Conservation (phyloP, 305 asterid genomes). For the Fraxinus latifolia region DNA sequence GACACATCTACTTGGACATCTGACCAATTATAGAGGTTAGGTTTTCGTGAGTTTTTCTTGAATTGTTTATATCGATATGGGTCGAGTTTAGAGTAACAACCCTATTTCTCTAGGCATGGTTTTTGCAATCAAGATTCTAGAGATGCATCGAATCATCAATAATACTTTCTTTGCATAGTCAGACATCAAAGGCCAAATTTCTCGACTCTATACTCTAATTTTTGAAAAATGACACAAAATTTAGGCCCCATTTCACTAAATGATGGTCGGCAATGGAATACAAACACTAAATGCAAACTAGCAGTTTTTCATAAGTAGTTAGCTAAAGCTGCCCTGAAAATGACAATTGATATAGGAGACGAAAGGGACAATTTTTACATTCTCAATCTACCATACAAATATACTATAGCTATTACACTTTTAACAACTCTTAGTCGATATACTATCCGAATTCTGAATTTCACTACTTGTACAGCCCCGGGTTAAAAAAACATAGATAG, state of each 20-base stretch:
- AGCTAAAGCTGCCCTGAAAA: neutral
- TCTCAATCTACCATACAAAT: neutral
- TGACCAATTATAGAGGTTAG: neutral
- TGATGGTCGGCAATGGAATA: conserved; percentile 39
- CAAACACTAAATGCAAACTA: conserved; percentile 25
- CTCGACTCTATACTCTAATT: neutral
- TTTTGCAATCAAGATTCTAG: neutral
- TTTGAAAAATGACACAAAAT: neutral
- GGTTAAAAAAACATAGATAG: neutral
- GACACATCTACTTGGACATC: neutral
- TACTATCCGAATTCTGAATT: neutral
- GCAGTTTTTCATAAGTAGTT: conserved; percentile 9
- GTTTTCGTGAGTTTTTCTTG: neutral
- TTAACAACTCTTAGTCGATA: neutral
- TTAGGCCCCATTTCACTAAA: conserved; percentile 42
- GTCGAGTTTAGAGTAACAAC: neutral
- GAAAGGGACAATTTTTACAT: neutral
- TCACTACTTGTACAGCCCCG: neutral
- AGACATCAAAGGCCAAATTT: neutral
- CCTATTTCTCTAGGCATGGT: neutral
- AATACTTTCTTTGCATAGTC: neutral
- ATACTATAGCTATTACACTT: neutral
- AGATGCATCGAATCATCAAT: neutral
- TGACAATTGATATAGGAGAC: neutral
- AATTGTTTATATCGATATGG: neutral